Evolutionary conservation across 257 asterid genomes (phyloP), one percentile per base, ranked within the genome.

Genomic region (Solanum etuberosum): DNA sequence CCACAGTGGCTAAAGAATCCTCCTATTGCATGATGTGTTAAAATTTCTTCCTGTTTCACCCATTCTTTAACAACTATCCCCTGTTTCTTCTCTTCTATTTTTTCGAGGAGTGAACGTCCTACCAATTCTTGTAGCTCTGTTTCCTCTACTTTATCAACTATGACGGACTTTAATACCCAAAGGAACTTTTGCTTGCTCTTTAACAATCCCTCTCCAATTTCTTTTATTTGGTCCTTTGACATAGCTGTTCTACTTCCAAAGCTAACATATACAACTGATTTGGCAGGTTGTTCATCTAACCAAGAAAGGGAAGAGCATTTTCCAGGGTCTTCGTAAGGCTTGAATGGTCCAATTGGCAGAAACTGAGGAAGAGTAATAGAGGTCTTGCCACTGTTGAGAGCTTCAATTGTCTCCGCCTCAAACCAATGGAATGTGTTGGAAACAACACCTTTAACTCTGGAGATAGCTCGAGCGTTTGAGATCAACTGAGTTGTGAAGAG

Each of bases 11-110:
- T 91, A 90, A 35, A 87, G 91, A 73, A 73, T 73, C 82, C 82
- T 85, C 94, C 91, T 35, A 89, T 43, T 9, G 95, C 91, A 2
- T 91, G 90, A 88, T 93, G 93, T 67, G 90, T 92, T 23, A 93
- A 73, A 38, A 91, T 80, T 12, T 35, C 61, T 68, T 87, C 90
- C 42, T 86, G 90, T 87, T 89, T 85, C 29, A 88, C 73, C 90
- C 92, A 51, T 38, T 83, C 70, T 23, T 38, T 83, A 85, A 67
- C 46, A 85, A 27, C 68, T 20, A 88, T 16, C 65, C 88, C 88
- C 67, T 38, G 32, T 27, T 88, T 91, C 35, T 42, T 84, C 57
- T 37, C 51, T 76, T 86, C 82, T 10, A 34, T 76, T 81, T 81
- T 85, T 65, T 77, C 85, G 1, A 46, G 77, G 87, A 85, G 67